A percentile compares a stretch with the other conserved stretches of the same genome.
Conservation (phyloP, 495 filamentous ascomycete genomes). For the Aspergillus taichungensis region DNA sequence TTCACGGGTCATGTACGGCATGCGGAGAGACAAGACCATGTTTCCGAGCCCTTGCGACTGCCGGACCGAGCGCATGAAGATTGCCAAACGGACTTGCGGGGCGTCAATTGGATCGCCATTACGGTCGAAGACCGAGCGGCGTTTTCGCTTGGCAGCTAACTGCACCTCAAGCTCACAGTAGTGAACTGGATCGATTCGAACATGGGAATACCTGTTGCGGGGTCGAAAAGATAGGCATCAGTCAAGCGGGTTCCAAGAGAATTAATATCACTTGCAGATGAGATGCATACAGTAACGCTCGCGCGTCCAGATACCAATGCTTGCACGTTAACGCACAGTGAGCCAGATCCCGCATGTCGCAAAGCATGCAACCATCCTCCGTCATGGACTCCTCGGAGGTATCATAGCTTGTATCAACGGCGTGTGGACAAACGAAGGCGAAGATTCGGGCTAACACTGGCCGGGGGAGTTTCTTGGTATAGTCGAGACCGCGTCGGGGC, state of each 20-base stretch:
- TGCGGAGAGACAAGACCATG: constrained; percentile 69
- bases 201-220: constrained; percentile 62
- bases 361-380: constrained; percentile 88
- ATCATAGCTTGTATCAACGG: constrained; percentile 64
- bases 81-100: constrained; percentile 60
- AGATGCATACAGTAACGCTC: constrained; percentile 42
- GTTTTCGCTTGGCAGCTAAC: constrained; percentile 66
- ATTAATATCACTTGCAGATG: not conserved
- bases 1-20: constrained; percentile 95
- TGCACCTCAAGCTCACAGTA: constrained; percentile 83
- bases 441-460: constrained; percentile 67
- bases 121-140: constrained; percentile 62
- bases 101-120: constrained; percentile 73
- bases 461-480: constrained; percentile 47
- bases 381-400: constrained; percentile 74
- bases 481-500: constrained; percentile 29
- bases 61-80: constrained; percentile 73
- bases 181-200: constrained; percentile 90
- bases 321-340: constrained; percentile 65
- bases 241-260: not conserved
- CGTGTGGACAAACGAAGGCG: constrained; percentile 74
- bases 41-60: constrained; percentile 58
- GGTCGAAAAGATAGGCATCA: not conserved
- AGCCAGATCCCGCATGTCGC: constrained; percentile 85
- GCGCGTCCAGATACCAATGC: constrained; percentile 56